phyloP scores from a whole-genome alignment of 495 filamentous ascomycete genomes.

The Cladorrhinum samala region DNA sequence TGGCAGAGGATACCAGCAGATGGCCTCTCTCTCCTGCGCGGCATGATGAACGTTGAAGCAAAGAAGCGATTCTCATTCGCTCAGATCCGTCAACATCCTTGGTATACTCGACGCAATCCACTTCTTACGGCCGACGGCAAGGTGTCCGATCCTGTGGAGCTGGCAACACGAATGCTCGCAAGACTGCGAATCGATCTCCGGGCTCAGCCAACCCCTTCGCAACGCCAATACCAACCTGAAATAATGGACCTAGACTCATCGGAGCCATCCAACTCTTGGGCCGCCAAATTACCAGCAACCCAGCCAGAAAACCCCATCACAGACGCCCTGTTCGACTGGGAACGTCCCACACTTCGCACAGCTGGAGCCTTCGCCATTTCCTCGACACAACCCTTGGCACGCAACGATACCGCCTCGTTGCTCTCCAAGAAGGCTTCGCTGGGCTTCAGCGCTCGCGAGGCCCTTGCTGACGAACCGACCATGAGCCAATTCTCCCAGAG shows the following conservation, averaged over 20 bases:
- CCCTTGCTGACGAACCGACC: slow-evolving; percentile 78
- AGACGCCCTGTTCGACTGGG: slow-evolving; percentile 73
- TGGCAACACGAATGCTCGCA: slow-evolving; percentile 91
- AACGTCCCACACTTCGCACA: slow-evolving; percentile 44
- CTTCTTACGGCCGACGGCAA: slow-evolving; percentile 67
- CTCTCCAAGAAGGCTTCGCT: slow-evolving; percentile 7
- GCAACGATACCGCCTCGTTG: slow-evolving; percentile 23
- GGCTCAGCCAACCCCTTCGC: slow-evolving; percentile 53
- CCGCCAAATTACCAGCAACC: slow-evolving; percentile 52
- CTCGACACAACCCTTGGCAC: slow-evolving; percentile 47
- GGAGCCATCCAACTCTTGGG: slow-evolving; percentile 19
- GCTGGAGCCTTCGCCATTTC: slow-evolving; percentile 48
- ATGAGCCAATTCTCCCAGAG: slow-evolving; percentile 86
- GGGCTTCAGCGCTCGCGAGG: slow-evolving; percentile 43
- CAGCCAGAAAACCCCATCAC: slow-evolving; percentile 71
- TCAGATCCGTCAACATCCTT: slow-evolving; percentile 87
- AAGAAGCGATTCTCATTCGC: slow-evolving; percentile 73
- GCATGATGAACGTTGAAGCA: slow-evolving; percentile 85
- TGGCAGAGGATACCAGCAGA: slow-evolving; percentile 75
- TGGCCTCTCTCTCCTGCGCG: slow-evolving; percentile 80
- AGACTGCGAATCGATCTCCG: slow-evolving; percentile 86
- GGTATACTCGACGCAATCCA: slow-evolving; percentile 82
- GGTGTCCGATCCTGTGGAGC: slow-evolving; percentile 68
- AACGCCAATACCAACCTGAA: slow-evolving; percentile 31
- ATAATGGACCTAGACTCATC: slow-evolving; percentile 57